Evolutionary conservation across 441 rosid species (phyloP), one percentile per base, ranked within the genome.

Genomic region (Sinapis alba): DNA sequence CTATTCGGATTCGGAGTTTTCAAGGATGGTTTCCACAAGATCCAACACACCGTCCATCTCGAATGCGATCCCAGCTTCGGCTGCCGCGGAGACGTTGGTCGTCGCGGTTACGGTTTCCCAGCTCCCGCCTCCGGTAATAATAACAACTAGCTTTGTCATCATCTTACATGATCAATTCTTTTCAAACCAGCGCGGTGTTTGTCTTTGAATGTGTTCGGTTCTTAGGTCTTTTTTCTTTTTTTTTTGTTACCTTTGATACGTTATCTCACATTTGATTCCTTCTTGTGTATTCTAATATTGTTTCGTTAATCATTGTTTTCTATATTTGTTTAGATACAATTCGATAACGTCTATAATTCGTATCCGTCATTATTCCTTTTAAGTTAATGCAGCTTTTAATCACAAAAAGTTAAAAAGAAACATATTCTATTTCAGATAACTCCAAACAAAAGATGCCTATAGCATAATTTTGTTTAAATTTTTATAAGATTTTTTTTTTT

Each of bases 1-100:
- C 16, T 88, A n/a, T 93, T 90, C 67, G 98, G 98, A 0, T 93
- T 93, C 77, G 96, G 98, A 1, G 93, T 93, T 1, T 93, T 84
- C 82, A 85, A 82, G 81, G 77, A 93, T 56, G 93, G 87, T 7
- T 89, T 86, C 69, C 89, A 89, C 82, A 90, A 93, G 84, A 10
- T 86, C 51, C 82, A 88, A 68, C 83, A 89, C 11, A 68, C 86
- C 2, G 19, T 87, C 23, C 82, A 85, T 69, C 74, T 72, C 69
- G 72, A 72, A 3, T 79, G 82, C 64, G 76, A 78, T 73, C 75
- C 69, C 1, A 65, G 38, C 8, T 60, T 59, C 43, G 13, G 16
- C 7, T 77, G 80, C 58, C 36, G 50, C 5, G 68, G 62, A 1
- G 64, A n/a, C 45, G 7, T 58, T 65, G 76, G 80, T 1, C 80